A percentile compares a stretch with the other conserved stretches of the same genome.
Conservation (phyloP, 345 rosid species). For the Gynandropsis gynandra region DNA sequence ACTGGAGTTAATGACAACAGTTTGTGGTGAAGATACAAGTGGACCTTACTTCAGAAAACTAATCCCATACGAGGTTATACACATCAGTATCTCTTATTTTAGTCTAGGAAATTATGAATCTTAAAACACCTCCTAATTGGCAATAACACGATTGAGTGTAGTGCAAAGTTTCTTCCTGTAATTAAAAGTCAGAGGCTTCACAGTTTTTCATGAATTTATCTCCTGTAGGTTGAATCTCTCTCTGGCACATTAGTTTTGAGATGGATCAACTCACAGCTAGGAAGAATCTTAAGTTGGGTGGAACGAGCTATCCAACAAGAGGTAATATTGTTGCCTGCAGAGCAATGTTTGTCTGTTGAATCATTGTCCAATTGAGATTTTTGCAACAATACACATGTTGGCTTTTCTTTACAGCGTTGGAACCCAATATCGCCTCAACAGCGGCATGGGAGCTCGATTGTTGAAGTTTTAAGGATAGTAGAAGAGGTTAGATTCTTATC, state of each 20-base stretch:
- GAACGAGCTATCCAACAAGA: conserved; percentile 92
- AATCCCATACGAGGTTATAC: conserved; percentile 67
- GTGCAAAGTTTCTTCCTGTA: not conserved
- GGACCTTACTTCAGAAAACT: conserved; percentile 64
- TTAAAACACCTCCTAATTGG: conserved; percentile 12
- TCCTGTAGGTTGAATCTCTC: conserved; percentile 61
- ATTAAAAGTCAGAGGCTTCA: too few relatives aligned
- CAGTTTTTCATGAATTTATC: conserved; percentile 4
- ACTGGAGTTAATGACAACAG: conserved; percentile 51
- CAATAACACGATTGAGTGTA: not conserved
- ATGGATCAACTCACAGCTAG: conserved; percentile 93
- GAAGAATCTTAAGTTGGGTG: conserved; percentile 84
- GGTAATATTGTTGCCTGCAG: conserved; percentile 33
- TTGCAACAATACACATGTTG: conserved; percentile 6
- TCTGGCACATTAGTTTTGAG: conserved; percentile 93
- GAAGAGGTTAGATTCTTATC: conserved; percentile 65
- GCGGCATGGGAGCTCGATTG: conserved; percentile 90
- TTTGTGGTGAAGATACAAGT: conserved; percentile 48
- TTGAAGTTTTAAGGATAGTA: conserved; percentile 91
- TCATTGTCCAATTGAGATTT: not conserved
- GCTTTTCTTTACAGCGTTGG: conserved; percentile 55
- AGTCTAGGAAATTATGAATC: conserved; percentile 6
- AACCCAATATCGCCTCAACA: conserved; percentile 91
- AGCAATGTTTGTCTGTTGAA: conserved; percentile 8
- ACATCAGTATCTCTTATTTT: conserved; percentile 9